Base-by-base conservation (phyloP, 495 filamentous ascomycete genomes). In the Tricharina praecox region DNA sequence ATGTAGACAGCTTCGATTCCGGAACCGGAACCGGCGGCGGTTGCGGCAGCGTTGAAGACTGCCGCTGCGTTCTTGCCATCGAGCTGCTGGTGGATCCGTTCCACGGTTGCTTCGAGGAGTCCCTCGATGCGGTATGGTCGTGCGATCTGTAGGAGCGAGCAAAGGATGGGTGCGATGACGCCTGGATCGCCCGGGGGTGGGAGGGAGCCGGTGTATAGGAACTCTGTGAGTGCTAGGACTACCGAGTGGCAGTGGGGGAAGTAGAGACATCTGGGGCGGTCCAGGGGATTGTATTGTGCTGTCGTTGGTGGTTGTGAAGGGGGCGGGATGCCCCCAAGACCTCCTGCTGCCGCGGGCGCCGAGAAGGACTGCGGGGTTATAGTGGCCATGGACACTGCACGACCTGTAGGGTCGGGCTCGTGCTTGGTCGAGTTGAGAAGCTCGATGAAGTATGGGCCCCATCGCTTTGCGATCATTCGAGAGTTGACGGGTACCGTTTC, bases 31-130 rank as follows among this genome's bases (percentile, higher is more conserved):
- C 92, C 90, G 5, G 92, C 92, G 2, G 88, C 92, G 90, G 96
- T 96, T 39, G 90, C 90, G 0, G 88, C 86, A 0, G 92, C 90
- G 53, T 97, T 97, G 72, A 96, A 97, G 11, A 96, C 85, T 13
- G 92, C 90, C 0, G 90, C 92, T 0, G 90, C 87, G 58, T 96
- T 97, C 40, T 86, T 73, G 10, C 79, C 84, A 55, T 97, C 92
- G 2, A 97, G 77, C 5, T 88, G 75, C 46, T 82, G 76, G 59
- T 97, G 90, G 4, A 97, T 75, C 16, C 88, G 79, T 61, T 93
- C 85, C 10, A 96, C 83, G 4, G 82, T 79, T 1, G 85, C 84
- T 64, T 96, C 90, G 0, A 96, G 70, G 1, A 97, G 74, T 0
- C 90, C 90, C 55, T 94, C 85, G 45, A 97, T 71, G 24, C 83